Percentiles rank a stretch among this genome's conserved stretches.
Conservation (phyloP, 495 filamentous ascomycete genomes). For the Neurospora pannonica region DNA sequence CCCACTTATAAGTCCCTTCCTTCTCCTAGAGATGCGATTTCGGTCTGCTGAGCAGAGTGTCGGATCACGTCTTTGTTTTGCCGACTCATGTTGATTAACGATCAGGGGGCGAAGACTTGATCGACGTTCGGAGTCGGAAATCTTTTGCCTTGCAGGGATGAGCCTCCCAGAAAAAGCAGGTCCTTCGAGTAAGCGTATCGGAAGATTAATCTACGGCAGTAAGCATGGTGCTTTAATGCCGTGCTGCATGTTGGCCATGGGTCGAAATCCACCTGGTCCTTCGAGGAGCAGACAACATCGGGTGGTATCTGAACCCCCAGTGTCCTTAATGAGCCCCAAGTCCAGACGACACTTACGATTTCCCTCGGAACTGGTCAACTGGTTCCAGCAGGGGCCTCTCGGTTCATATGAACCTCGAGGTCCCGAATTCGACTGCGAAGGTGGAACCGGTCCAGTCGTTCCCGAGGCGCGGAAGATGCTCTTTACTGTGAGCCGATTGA, state of each 20-base stretch:
- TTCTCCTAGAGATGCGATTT: background rate
- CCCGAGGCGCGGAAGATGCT: background rate
- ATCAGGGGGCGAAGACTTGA: background rate
- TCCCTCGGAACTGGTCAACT: background rate
- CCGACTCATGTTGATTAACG: slow-evolving; percentile 16
- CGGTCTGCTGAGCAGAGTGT: slow-evolving; percentile 12
- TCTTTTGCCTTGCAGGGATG: background rate
- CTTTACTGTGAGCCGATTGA: background rate
- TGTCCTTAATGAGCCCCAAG: background rate
- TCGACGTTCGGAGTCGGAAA: slow-evolving; percentile 9
- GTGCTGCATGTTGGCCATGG: slow-evolving; percentile 2
- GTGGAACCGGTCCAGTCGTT: background rate
- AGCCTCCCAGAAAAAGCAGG: slow-evolving; percentile 4
- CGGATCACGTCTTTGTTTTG: slow-evolving; percentile 19
- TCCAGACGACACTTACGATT: background rate
- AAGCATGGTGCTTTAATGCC: slow-evolving; percentile 2
- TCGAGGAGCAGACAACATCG: background rate
- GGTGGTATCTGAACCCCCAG: no score
- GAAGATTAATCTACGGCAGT: slow-evolving; percentile 13
- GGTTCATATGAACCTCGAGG: no score
- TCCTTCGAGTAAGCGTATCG: background rate
- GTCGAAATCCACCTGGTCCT: background rate
- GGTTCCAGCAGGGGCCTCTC: background rate
- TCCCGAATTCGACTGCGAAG: no score
- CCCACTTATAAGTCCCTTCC: slow-evolving; percentile 14